Conservation (phyloP, 2,329 filamentous ascomycete species). For the Hymenoscyphus repandus region DNA sequence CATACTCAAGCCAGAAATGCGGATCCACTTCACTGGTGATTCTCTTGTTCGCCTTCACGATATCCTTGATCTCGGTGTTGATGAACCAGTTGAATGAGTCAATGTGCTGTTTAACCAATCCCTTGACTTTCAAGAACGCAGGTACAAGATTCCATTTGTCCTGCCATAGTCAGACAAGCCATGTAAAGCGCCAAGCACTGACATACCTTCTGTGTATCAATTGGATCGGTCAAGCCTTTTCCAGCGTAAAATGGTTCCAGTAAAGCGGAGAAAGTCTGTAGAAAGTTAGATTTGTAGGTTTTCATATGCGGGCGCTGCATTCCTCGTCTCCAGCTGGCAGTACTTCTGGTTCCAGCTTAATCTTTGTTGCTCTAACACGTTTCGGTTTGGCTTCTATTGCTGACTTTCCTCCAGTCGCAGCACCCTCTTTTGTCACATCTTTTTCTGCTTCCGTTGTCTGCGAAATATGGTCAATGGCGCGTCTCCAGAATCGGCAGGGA, state of each 20-base stretch:
- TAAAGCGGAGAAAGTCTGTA: constrained; percentile 53
- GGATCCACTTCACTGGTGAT: constrained; percentile 90
- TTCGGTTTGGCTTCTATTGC: constrained; percentile 24
- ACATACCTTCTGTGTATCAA: constrained; percentile 52
- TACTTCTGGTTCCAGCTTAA: constrained; percentile 14
- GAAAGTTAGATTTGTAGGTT: constrained; percentile 3
- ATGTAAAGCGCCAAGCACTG: not conserved
- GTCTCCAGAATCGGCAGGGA: not conserved
- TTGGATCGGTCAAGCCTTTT: constrained; percentile 63
- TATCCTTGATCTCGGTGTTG: constrained; percentile 94
- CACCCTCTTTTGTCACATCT: not conserved
- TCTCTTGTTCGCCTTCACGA: constrained; percentile 82
- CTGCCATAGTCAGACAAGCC: constrained; percentile 41
- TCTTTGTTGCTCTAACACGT: constrained; percentile 17
- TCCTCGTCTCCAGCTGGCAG: constrained; percentile 25
- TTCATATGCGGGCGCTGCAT: not conserved
- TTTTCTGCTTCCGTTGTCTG: constrained; percentile 1
- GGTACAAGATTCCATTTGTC: constrained; percentile 98
- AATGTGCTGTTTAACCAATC: constrained; percentile 79
- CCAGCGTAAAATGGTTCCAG: constrained; percentile 66
- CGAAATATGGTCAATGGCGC: not conserved
- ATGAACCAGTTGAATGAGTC: constrained; percentile 99
- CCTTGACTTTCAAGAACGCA: constrained; percentile 96
- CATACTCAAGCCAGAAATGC: constrained; percentile 78
- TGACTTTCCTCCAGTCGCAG: constrained; percentile 1